Percentiles rank a stretch among this genome's conserved stretches.
Conservation (phyloP, 2,329 filamentous ascomycete species). For the Nemania diffusa region DNA sequence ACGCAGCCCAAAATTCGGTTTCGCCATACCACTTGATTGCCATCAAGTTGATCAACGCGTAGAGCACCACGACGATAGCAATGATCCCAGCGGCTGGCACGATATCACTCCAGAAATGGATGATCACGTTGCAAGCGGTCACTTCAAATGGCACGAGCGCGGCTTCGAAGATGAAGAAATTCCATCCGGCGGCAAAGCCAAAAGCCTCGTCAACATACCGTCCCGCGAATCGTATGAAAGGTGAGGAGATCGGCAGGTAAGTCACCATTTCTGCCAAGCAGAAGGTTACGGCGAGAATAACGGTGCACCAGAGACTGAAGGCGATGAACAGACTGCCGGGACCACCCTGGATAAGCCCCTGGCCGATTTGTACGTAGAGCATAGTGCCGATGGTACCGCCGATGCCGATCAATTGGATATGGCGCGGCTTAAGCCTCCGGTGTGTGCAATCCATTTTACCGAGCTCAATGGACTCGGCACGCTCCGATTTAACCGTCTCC, state of each 20-base stretch:
- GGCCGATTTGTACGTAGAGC: slow-evolving; percentile 69
- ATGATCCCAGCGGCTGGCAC: slow-evolving; percentile 71
- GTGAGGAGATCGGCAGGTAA: slow-evolving; percentile 79
- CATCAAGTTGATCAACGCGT: slow-evolving; percentile 72
- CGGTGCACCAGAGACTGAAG: slow-evolving; percentile 70
- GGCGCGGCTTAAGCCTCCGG: slow-evolving; percentile 64
- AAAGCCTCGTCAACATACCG: slow-evolving; percentile 81
- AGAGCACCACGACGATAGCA: slow-evolving; percentile 65
- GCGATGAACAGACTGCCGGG: slow-evolving; percentile 68
- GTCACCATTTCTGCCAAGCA: slow-evolving; percentile 81
- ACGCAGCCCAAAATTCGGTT: slow-evolving; percentile 78
- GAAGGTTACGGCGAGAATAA: slow-evolving; percentile 69
- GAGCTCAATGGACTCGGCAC: slow-evolving; percentile 36
- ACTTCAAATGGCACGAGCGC: slow-evolving; percentile 75
- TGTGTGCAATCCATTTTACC: slow-evolving; percentile 57
- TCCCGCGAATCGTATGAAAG: slow-evolving; percentile 81
- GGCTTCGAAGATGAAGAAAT: slow-evolving; percentile 78
- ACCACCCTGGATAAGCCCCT: slow-evolving; percentile 67
- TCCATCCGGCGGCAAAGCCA: slow-evolving; percentile 77
- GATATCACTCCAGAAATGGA: slow-evolving; percentile 70
- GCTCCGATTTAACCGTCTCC: slow-evolving; percentile 39
- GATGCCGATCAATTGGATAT: slow-evolving; percentile 70
- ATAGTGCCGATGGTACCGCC: slow-evolving; percentile 73
- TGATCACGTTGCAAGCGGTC: slow-evolving; percentile 71
- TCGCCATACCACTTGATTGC: slow-evolving; percentile 81